phyloP scores from a whole-genome alignment of 179 eudicot species.

The Camellia oleifera region DNA sequence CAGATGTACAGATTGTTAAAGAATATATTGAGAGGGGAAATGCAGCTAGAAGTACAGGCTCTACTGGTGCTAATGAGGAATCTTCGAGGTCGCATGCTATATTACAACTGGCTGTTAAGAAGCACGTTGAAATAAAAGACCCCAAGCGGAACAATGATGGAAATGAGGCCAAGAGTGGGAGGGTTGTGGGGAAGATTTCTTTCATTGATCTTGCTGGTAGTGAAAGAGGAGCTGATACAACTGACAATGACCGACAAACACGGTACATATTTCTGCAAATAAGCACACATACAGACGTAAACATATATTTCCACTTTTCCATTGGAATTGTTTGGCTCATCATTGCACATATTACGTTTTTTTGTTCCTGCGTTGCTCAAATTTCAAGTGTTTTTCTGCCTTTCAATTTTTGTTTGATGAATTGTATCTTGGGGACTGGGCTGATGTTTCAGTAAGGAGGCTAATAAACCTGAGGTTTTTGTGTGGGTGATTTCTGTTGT shows the following conservation, averaged over 20 bases:
- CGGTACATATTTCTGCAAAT: constrained; percentile 39
- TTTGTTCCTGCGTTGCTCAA: neutral
- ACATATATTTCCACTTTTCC: neutral
- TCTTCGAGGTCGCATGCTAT: constrained; percentile 99
- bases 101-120: constrained; percentile 90
- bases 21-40: constrained; percentile 95
- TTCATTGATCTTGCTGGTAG: constrained; percentile 99
- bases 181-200: constrained; percentile 92
- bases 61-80: constrained; percentile 99
- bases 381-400: neutral
- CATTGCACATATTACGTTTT: neutral
- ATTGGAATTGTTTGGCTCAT: neutral
- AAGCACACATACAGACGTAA: neutral
- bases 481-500: too few species aligned
- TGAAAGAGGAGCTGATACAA: constrained; percentile 99
- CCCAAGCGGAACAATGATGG: constrained; percentile 61
- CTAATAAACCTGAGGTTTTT: too few species aligned
- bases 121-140: constrained; percentile 83
- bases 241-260: constrained; percentile 97
- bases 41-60: constrained; percentile 87
- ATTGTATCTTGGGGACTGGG: neutral
- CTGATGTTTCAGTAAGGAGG: neutral
- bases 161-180: constrained; percentile 75
- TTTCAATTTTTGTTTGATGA: too few species aligned
- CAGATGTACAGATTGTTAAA: constrained; percentile 93